A percentile compares a stretch with the other conserved stretches of the same genome.
These are phyloP conservation scores for Penicillium griseofulvum DNA, from an alignment of 2,329 filamentous ascomycete genomes.

Conservation along the genomic window DNA sequence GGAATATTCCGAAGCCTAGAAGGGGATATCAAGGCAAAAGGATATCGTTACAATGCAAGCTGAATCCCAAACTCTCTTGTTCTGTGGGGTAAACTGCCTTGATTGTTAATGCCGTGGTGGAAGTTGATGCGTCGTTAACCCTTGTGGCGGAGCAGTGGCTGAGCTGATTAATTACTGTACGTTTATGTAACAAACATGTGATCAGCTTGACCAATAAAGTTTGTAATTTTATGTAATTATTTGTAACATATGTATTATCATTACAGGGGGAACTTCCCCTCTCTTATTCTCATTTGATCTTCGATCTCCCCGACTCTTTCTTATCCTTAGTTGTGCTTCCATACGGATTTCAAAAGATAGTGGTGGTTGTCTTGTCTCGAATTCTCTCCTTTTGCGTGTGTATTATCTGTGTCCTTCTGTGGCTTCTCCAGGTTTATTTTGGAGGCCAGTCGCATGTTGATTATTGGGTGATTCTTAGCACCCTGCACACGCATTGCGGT, in stretches of 20 bases:
- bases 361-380: constrained; percentile 8
- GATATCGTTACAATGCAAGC: background rate
- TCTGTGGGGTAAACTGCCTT: background rate
- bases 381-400: constrained; percentile 8
- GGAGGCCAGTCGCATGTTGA: constrained; percentile 24
- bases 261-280: constrained; percentile 15
- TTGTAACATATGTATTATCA: background rate
- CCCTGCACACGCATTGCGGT: constrained; percentile 20
- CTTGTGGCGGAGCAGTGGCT: constrained; percentile 11
- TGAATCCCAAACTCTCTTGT: background rate
- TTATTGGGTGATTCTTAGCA: constrained; percentile 23
- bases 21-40: background rate
- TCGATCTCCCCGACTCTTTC: constrained; percentile 6
- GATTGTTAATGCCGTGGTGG: background rate
- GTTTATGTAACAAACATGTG: background rate
- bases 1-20: constrained; percentile 8
- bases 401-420: constrained; percentile 16
- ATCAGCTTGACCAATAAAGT: background rate
- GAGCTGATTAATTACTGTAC: constrained; percentile 10
- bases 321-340: constrained; percentile 10
- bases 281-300: constrained; percentile 14
- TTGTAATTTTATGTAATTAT: fast-evolving
- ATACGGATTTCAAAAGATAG: constrained; percentile 14
- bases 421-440: constrained; percentile 16
- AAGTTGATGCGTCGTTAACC: constrained; percentile 8